Conservation (phyloP, 176 grass and related monocot species). For the Sorghum bicolor region DNA sequence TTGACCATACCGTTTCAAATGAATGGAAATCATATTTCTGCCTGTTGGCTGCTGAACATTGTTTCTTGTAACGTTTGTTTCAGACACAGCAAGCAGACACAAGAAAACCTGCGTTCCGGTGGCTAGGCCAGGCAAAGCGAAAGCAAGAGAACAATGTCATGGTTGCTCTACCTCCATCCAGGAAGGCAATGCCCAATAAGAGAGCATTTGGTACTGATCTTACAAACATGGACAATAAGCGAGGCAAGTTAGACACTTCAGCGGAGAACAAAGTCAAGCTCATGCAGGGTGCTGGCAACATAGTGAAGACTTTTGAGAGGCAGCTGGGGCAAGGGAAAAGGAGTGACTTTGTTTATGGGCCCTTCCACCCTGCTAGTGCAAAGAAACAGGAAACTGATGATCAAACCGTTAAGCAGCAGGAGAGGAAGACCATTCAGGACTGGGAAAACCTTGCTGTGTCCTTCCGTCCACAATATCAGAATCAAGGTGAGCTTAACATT, state of each 20-base stretch:
- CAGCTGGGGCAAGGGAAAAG: conserved; percentile 45
- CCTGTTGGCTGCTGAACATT: not conserved
- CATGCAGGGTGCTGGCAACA: conserved; percentile 23
- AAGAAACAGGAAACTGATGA: conserved; percentile 35
- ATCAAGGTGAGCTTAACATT: conserved; percentile 54
- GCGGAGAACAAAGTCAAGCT: conserved; percentile 35
- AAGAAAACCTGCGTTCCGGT: conserved; percentile 88
- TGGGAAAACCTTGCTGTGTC: conserved; percentile 72
- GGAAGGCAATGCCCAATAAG: conserved; percentile 40
- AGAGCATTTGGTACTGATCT: conserved; percentile 87
- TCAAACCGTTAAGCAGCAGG: conserved; percentile 25
- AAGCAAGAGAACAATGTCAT: conserved; percentile 24
- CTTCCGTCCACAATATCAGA: conserved; percentile 81
- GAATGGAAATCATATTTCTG: not conserved
- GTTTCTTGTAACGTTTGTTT: conserved; percentile 24
- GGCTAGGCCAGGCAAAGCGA: conserved; percentile 62
- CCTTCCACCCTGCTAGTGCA: conserved; percentile 64
- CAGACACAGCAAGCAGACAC: conserved; percentile 75
- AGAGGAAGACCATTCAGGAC: conserved; percentile 55
- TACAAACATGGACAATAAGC: conserved; percentile 67
- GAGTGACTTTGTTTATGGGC: conserved; percentile 69
- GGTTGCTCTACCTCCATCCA: conserved; percentile 16
- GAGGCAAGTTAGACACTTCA: conserved; percentile 33
- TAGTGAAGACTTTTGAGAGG: conserved; percentile 44
- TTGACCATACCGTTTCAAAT: not conserved